phyloP scores from a whole-genome alignment of 176 grass and related monocot species.

The Oryza brachyantha region DNA sequence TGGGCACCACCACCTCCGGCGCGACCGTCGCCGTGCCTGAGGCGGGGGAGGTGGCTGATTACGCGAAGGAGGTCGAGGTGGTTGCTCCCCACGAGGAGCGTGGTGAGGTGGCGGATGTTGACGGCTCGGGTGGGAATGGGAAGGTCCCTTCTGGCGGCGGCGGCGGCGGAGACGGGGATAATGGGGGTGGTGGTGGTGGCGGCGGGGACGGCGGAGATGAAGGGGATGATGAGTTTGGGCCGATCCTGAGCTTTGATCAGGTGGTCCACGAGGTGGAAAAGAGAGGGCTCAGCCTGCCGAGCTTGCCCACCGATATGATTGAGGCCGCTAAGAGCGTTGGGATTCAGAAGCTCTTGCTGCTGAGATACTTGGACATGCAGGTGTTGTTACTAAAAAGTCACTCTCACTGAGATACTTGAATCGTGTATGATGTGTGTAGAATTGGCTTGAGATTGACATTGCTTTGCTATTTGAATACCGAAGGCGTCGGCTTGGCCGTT shows the following conservation, averaged over 20 bases:
- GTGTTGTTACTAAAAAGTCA: conserved; percentile 10
- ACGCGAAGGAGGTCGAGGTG: neutral
- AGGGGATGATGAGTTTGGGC: conserved; percentile 63
- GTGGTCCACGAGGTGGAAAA: conserved; percentile 58
- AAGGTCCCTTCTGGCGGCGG: conserved; percentile 22
- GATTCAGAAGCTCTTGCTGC: conserved; percentile 62
- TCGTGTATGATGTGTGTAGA: neutral
- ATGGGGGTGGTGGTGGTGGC: neutral
- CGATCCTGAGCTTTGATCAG: conserved; percentile 62
- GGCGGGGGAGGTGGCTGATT: neutral
- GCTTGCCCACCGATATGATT: conserved; percentile 70
- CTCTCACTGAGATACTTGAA: neutral
- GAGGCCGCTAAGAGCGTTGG: conserved; percentile 61
- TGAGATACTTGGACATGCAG: conserved; percentile 81
- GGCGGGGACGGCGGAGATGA: neutral
- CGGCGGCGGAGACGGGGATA: neutral
- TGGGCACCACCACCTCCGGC: neutral
- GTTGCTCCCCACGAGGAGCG: neutral
- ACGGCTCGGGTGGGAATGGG: conserved; percentile 30
- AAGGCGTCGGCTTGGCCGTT: conserved; percentile 84
- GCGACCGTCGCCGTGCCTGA: neutral
- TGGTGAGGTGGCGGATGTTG: conserved; percentile 19
- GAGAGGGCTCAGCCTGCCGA: conserved; percentile 39
- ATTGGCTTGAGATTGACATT: neutral
- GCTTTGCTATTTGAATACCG: conserved; percentile 3